Conservation (phyloP, 2,329 filamentous ascomycete species). For the Diaporthe sp. region DNA sequence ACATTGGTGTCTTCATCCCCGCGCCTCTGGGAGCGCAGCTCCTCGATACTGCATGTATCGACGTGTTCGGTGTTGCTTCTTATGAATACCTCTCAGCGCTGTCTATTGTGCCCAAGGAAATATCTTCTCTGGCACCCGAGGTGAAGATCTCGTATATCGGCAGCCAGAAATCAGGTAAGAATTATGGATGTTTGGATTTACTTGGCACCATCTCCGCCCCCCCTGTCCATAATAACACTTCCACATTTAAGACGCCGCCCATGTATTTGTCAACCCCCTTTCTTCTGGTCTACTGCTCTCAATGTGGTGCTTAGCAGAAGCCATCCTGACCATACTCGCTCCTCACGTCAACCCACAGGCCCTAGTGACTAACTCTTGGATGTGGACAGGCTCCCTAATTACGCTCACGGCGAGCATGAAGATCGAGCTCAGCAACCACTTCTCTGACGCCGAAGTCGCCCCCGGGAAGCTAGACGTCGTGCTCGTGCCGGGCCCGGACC, state of each 20-base stretch:
- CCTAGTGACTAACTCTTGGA: neutral
- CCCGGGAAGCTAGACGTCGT: slow-evolving; percentile 66
- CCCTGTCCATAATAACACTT: too few species aligned
- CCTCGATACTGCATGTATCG: slow-evolving; percentile 65
- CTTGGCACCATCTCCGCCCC: too few species aligned
- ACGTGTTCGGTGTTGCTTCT: slow-evolving; percentile 63
- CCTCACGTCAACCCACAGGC: too few species aligned
- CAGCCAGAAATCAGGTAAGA: slow-evolving; percentile 7
- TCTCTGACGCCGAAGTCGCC: slow-evolving; percentile 60
- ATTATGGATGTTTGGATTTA: neutral
- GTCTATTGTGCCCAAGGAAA: slow-evolving; percentile 52
- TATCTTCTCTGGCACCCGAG: slow-evolving; percentile 58
- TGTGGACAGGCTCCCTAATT: slow-evolving; percentile 50
- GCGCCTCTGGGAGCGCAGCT: slow-evolving; percentile 54
- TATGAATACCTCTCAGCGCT: slow-evolving; percentile 58
- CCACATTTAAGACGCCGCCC: neutral
- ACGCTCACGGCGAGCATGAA: slow-evolving; percentile 57
- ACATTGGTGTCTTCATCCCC: slow-evolving; percentile 67
- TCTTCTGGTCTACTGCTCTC: neutral
- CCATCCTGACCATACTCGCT: neutral
- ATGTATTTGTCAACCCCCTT: neutral
- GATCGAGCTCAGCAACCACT: slow-evolving; percentile 59
- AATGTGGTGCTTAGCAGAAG: neutral
- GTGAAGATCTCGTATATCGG: slow-evolving; percentile 62
- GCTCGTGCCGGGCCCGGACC: slow-evolving; percentile 65